Evolutionary conservation across 352 stramenopile genomes (phyloP), one percentile per base, ranked within the genome.

Genomic region (Sclerospora graminicola): DNA sequence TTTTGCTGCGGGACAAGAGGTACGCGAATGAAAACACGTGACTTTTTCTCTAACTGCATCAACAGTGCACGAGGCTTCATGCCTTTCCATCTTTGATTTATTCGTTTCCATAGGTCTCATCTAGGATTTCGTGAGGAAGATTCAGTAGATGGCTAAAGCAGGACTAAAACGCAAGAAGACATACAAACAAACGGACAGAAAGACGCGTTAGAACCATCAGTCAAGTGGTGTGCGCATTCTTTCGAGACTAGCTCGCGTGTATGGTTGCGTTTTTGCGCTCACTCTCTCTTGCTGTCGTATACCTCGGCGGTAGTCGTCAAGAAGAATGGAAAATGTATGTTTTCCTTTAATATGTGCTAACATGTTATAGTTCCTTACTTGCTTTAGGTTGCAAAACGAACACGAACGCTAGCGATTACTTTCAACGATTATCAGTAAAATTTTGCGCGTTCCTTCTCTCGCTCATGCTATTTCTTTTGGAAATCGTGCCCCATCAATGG

Each of bases 401-500:
- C 5, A 38, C n/a, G n/a, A n/a, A n/a, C n/a, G n/a, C n/a, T n/a
- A 37, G 4, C 5, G 41, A 9, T 53, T 73, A 87, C 58, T 87
- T 89, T 45, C 72, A 69, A 2, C 70, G 66, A 41, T 56, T 59
- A 6, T 58, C 55, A 7, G 48, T 44, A 19, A 54, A 43, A 38
- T 51, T 74, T 31, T 80, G 62, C 40, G 78, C 54, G n/a, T 45
- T 92, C 77, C 24, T 77, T 78, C 46, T 92, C 80, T 32, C 93
- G n/a, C n/a, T n/a, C n/a, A n/a, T n/a, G n/a, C n/a, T n/a, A 81
- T 57, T 96, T 90, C 55, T 96, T 95, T 88, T 88, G 11, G 64
- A 76, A 44, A 95, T 94, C 11, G 71, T 84, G 6, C 87, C 81
- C 82, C 82, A 95, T 95, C 79, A 23, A 94, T 74, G 9, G 74